phyloP scores from a whole-genome alignment of 495 filamentous ascomycete genomes.

The Hapsidospora chrysogenum region DNA sequence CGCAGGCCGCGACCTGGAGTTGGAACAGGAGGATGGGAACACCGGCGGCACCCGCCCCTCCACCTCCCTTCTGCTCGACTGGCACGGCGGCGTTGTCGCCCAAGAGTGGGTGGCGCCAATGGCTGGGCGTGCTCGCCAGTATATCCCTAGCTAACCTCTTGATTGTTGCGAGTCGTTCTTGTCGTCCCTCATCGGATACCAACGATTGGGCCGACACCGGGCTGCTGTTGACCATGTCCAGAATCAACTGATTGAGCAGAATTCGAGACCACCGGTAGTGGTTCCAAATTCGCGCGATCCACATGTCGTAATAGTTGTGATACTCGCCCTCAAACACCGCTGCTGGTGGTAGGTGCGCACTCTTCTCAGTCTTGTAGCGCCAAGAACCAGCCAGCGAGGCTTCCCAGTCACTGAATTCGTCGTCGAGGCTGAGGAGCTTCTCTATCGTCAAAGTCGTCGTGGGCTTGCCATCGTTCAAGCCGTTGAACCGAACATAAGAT shows the following conservation, averaged over 20 bases:
- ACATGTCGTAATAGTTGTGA: constrained; percentile 40
- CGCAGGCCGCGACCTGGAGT: constrained; percentile 21
- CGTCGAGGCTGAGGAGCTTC: constrained; percentile 16
- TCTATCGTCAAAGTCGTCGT: constrained; percentile 12
- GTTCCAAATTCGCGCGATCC: constrained; percentile 42
- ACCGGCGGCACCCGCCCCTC: constrained; percentile 22
- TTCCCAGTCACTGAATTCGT: constrained; percentile 18
- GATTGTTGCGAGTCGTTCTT: constrained; percentile 14
- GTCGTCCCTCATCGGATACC: constrained; percentile 16
- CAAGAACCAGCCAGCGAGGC: constrained; percentile 13
- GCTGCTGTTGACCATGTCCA: constrained; percentile 13
- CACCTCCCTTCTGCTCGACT: constrained; percentile 20
- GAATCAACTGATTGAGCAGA: constrained; percentile 35
- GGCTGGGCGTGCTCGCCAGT: constrained; percentile 23
- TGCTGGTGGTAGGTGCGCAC: constrained; percentile 14
- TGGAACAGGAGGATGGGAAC: constrained; percentile 25
- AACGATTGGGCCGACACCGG: constrained; percentile 17
- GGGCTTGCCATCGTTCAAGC: constrained; percentile 15
- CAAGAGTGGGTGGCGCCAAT: constrained; percentile 27
- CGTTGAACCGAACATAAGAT: constrained; percentile 10
- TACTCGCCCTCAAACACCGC: constrained; percentile 39
- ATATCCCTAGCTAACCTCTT: constrained; percentile 20
- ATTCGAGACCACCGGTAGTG: constrained; percentile 46
- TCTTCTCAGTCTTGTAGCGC: constrained; percentile 9
- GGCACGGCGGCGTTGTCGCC: constrained; percentile 7